These are phyloP conservation scores for Suhomyces kunorum DNA, from an alignment of 1,139 yeast species.

Conservation along the genomic window DNA sequence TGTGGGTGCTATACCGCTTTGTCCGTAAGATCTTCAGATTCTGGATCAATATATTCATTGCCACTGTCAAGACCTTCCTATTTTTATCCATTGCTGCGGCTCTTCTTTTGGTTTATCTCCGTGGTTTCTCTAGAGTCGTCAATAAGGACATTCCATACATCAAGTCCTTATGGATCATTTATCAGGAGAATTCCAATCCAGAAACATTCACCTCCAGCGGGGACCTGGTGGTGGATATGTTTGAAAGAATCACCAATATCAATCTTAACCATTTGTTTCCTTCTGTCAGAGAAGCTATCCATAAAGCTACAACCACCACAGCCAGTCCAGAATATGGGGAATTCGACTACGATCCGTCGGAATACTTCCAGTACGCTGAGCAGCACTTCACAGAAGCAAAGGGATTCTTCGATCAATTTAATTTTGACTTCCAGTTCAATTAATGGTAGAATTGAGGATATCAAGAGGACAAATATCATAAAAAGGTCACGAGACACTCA, in stretches of 20 bases:
- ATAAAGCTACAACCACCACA: not conserved
- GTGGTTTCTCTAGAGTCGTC: constrained; percentile 19
- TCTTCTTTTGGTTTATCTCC: constrained; percentile 18
- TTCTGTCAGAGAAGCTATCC: constrained; percentile 7
- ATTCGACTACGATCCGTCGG: constrained; percentile 7
- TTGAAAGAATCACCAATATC: constrained; percentile 1
- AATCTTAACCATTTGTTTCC: constrained; percentile 6
- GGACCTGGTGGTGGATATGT: not conserved
- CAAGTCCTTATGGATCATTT: constrained; percentile 1
- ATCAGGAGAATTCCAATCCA: not conserved
- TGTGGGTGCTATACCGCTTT: constrained; percentile 27
- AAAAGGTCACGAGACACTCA: not conserved
- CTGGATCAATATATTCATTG: constrained; percentile 30
- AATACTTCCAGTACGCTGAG: constrained; percentile 23
- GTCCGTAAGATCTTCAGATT: constrained; percentile 23
- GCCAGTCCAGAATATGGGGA: not conserved
- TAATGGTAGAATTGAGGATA: not conserved
- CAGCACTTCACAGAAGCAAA: constrained; percentile 20
- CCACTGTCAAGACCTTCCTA: constrained; percentile 24
- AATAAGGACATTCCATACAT: constrained; percentile 16
- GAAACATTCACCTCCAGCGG: not conserved
- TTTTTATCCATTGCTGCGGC: constrained; percentile 13
- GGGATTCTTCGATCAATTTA: constrained; percentile 6
- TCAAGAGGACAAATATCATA: not conserved
- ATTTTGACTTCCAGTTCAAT: not conserved